Percentiles rank a stretch among this genome's conserved stretches.
phyloP scores from a whole-genome alignment of 2,329 filamentous ascomycete genomes.

The Akanthomyces muscarius region DNA sequence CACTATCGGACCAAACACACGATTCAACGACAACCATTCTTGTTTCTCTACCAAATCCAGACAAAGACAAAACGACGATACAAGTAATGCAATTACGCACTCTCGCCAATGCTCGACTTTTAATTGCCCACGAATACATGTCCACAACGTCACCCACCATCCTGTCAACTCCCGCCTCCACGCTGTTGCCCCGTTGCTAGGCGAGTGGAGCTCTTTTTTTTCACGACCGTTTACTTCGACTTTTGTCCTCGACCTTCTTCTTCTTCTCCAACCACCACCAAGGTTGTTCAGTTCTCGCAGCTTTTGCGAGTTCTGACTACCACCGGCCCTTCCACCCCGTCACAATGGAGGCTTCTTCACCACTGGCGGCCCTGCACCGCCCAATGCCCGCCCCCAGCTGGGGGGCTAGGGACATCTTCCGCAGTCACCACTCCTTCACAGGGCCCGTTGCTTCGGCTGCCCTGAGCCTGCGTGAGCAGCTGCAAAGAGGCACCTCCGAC shows the following conservation, averaged over 20 bases:
- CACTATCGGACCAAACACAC: not conserved
- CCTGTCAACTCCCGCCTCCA: constrained; percentile 21
- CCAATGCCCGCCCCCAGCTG: constrained; percentile 58
- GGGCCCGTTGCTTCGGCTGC: constrained; percentile 55
- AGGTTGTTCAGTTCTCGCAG: constrained; percentile 19
- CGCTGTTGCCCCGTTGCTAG: constrained; percentile 20
- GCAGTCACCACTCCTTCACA: constrained; percentile 45
- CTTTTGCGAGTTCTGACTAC: constrained; percentile 14
- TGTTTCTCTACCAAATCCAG: not conserved
- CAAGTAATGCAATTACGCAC: not conserved
- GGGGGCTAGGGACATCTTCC: constrained; percentile 51
- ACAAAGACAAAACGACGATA: not conserved
- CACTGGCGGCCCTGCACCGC: constrained; percentile 87
- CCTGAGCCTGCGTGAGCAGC: constrained; percentile 73
- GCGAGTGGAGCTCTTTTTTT: constrained; percentile 18
- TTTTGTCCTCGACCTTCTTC: not conserved
- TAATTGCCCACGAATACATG: constrained; percentile 1
- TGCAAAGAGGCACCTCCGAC: constrained; percentile 58
- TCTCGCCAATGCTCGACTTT: not conserved
- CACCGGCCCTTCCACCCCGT: constrained; percentile 13
- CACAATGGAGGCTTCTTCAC: constrained; percentile 88
- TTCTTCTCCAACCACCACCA: constrained; percentile 15
- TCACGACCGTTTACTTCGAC: constrained; percentile 17
- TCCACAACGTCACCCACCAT: constrained; percentile 22
- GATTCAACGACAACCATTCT: not conserved